Evolutionary conservation across 1,284 basidiomycete genomes (phyloP).

Genomic region (Trametes hirsuta): DNA sequence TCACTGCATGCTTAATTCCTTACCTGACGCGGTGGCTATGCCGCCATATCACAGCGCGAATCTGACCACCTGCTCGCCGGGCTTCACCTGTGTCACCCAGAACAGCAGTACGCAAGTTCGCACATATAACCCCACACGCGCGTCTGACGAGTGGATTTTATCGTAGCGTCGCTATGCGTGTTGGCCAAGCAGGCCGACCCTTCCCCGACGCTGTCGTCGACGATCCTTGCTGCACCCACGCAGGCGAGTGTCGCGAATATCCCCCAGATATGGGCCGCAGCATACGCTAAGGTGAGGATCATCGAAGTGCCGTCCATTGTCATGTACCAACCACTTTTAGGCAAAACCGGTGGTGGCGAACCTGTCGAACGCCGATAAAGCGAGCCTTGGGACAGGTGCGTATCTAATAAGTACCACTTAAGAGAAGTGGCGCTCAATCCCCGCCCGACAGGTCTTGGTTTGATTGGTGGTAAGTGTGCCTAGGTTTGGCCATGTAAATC

Average conservation of each 20-base stretch:
- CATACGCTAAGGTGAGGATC: conserved; percentile 49
- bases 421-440: not conserved
- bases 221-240: not conserved
- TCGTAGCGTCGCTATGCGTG: conserved; percentile 15
- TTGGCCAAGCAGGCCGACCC: conserved; percentile 27
- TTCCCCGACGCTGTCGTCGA: not conserved
- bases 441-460: conserved; percentile 31
- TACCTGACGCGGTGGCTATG: conserved; percentile 3
- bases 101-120: conserved; percentile 12
- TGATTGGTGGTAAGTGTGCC: conserved; percentile 46
- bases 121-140: not conserved
- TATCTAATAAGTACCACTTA: not conserved
- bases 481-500: not conserved
- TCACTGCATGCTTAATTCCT: not conserved
- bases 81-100: conserved; percentile 17
- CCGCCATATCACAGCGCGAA: conserved; percentile 11
- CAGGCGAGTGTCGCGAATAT: conserved; percentile 41
- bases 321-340: conserved; percentile 27
- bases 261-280: conserved; percentile 54
- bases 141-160: not conserved
- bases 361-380: conserved; percentile 56
- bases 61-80: conserved; percentile 21
- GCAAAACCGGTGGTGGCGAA: conserved; percentile 50
- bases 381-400: conserved; percentile 58
- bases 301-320: not conserved